Evolutionary conservation across 192 early-diverging fungal species (phyloP).

Genomic region (Entrophospora sp.): DNA sequence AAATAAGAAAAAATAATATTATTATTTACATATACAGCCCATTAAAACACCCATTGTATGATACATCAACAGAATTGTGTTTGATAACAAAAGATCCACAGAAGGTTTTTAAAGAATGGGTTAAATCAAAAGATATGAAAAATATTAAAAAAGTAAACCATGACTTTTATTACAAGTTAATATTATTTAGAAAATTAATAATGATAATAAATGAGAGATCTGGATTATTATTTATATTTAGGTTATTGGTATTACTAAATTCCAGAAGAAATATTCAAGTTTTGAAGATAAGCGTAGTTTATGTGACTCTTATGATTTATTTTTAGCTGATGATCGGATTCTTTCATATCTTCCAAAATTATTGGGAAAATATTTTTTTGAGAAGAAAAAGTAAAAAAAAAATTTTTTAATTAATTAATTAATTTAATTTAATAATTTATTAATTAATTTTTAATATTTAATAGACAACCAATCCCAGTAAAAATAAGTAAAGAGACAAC

Average conservation of each 20-base stretch:
- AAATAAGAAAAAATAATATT: not conserved
- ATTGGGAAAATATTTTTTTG: constrained; percentile 78
- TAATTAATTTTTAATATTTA: not conserved
- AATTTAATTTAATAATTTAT: constrained; percentile 13
- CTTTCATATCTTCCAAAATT: constrained; percentile 63
- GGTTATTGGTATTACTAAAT: constrained; percentile 70
- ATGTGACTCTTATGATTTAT: constrained; percentile 69
- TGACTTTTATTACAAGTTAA: not conserved
- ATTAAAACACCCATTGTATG: constrained; percentile 58
- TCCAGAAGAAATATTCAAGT: constrained; percentile 70
- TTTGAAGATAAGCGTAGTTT: constrained; percentile 76
- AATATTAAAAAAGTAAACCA: constrained; percentile 49
- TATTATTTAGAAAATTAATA: constrained; percentile 16
- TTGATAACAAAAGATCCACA: constrained; percentile 84
- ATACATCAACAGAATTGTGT: constrained; percentile 66
- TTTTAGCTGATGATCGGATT: constrained; percentile 81
- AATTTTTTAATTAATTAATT: constrained; percentile 18
- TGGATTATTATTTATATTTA: constrained; percentile 22
- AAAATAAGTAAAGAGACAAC: constrained; percentile 48
- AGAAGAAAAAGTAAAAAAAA: constrained; percentile 61
- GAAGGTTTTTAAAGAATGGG: constrained; percentile 63
- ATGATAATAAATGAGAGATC: not conserved
- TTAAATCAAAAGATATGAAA: constrained; percentile 54
- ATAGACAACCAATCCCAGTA: constrained; percentile 64
- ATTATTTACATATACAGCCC: constrained; percentile 36